Percentiles rank a stretch among this genome's conserved stretches.
These are phyloP conservation scores for Aspergillus cavernicola DNA, from an alignment of 495 filamentous ascomycete species.

Conservation along the genomic window DNA sequence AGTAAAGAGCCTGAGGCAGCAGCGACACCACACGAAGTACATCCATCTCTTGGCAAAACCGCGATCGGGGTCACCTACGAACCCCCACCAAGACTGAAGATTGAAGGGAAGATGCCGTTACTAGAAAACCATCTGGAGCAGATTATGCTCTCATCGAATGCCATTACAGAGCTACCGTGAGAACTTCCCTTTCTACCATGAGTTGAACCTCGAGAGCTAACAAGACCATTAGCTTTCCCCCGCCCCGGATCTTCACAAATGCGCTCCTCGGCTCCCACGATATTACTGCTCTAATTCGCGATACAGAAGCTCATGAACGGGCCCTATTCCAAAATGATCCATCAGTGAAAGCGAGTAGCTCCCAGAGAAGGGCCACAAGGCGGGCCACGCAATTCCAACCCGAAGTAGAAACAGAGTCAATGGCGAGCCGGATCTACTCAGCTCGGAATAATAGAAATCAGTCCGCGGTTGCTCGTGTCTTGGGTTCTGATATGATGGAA, in stretches of 20 bases:
- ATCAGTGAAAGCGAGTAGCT: conserved; percentile 39
- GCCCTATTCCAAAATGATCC: conserved; percentile 90
- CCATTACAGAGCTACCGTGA: conserved; percentile 81
- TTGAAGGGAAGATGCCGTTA: conserved; percentile 55
- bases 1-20: conserved; percentile 27
- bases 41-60: conserved; percentile 11
- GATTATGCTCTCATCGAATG: conserved; percentile 75
- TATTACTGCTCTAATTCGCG: conserved; percentile 90
- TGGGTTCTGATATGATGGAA: conserved; percentile 83
- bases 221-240: conserved; percentile 62
- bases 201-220: background rate
- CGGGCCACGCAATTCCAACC: conserved; percentile 44
- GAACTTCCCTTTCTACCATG: conserved; percentile 23
- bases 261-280: conserved; percentile 82
- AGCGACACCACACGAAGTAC: conserved; percentile 2
- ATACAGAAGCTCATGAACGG: conserved; percentile 92
- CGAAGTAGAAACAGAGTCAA: conserved; percentile 40
- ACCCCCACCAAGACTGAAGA: no score
- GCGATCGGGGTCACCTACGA: background rate
- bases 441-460: conserved; percentile 61
- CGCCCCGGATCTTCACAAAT: conserved; percentile 94
- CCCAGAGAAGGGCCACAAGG: conserved; percentile 41
- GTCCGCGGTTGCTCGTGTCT: conserved; percentile 83
- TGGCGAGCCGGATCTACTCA: conserved; percentile 48
- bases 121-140: conserved; percentile 86